Conservation (phyloP, 352 stramenopile species). For the Pythium periplocum region DNA sequence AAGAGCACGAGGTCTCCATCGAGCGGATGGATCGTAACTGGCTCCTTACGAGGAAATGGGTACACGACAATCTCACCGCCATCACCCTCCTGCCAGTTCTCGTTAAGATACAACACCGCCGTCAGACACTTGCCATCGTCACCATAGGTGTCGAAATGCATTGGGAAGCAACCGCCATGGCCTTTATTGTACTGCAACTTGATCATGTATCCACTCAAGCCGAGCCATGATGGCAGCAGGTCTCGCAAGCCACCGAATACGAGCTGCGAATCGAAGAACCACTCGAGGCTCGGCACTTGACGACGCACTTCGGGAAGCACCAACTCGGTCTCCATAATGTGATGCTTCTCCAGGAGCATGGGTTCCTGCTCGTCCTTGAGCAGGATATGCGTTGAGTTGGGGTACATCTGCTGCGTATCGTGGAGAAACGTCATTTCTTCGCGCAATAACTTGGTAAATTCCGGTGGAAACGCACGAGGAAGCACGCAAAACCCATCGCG, state of each 20-base stretch:
- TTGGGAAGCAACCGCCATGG: constrained; percentile 72
- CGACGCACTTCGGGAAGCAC: constrained; percentile 31
- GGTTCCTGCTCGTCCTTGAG: constrained; percentile 23
- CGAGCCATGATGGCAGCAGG: constrained; percentile 35
- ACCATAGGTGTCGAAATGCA: constrained; percentile 84
- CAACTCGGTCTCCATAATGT: constrained; percentile 82
- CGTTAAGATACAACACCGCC: constrained; percentile 82
- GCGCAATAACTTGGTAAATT: constrained; percentile 38
- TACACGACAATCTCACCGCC: constrained; percentile 80
- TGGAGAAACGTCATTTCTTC: constrained; percentile 49
- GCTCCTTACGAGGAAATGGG: constrained; percentile 54
- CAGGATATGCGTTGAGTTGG: constrained; percentile 77
- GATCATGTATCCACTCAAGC: constrained; percentile 46
- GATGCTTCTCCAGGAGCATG: constrained; percentile 66
- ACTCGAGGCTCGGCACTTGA: constrained; percentile 35
- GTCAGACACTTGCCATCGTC: constrained; percentile 82
- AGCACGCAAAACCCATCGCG: constrained; percentile 52
- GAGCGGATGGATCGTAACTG: constrained; percentile 40
- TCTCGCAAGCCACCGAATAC: constrained; percentile 37
- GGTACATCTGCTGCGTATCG: constrained; percentile 45
- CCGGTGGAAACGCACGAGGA: constrained; percentile 33
- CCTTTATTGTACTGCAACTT: constrained; percentile 83
- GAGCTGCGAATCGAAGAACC: constrained; percentile 57
- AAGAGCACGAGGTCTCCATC: constrained; percentile 76
- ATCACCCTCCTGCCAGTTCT: constrained; percentile 59